Evolutionary conservation across 192 early-diverging fungal genomes (phyloP), one percentile per base, ranked within the genome.

Genomic region (Entophlyctis helioformis): DNA sequence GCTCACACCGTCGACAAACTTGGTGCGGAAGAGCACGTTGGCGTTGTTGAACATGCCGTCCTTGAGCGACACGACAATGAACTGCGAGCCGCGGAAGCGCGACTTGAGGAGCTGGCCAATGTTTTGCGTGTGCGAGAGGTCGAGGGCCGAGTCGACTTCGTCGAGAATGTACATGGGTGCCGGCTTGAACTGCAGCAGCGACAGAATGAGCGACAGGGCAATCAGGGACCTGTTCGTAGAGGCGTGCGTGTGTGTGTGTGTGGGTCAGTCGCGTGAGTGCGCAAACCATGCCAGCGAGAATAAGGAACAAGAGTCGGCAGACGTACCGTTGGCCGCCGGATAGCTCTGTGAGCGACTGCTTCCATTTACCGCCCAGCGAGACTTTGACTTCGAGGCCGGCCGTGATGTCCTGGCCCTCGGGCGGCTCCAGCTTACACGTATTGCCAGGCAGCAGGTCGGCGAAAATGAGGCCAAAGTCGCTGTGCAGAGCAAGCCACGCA

Each of bases 31-130:
- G 11, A 99, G 62, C 6, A 93, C 87, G 54, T 96, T 97, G 40
- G 96, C 96, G 56, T 99, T 99, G 55, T 89, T 91, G 57, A 94
- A 99, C 93, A 99, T 96, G 45, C 92, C 96, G 53, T 97, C 96
- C 59, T 99, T 99, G 21, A 99, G 71, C 15, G 91, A 97, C 5
- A 99, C 94, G 1, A 99, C 80, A 32, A 99, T 93, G 53, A 99
- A 99, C 59, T 99, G 96, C 1, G 91, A 87, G 3, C 84, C 89
- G 46, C 84, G 91, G 70, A 99, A 99, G 26, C 96, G 60, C 1
- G 83, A 91, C 36, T 83, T 71, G 41, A 97, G 67, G 19, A 99
- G 64, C 51, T 88, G 84, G 1, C 96, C 96, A 55, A 99, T 99
- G 59, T 97, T 97, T 57, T 99, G 93, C 1, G 96, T 99, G 54